A percentile compares a stretch with the other conserved stretches of the same genome.
These are phyloP conservation scores for Podospora pseudocomata DNA, from an alignment of 495 filamentous ascomycete genomes.

Conservation along the genomic window DNA sequence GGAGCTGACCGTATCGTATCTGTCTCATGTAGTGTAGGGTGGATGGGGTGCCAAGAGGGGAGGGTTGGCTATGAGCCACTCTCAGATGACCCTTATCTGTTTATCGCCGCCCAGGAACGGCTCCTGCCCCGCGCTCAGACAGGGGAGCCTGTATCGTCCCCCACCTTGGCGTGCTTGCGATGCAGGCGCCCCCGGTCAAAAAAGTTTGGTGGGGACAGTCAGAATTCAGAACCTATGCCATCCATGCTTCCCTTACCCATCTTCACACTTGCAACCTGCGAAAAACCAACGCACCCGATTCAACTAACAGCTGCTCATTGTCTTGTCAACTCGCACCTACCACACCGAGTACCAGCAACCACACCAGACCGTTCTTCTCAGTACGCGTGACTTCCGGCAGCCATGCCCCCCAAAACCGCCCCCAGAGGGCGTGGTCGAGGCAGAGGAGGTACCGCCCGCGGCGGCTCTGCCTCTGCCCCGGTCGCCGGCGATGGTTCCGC, in stretches of 20 bases:
- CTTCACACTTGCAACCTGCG: background rate
- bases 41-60: background rate
- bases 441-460: constrained; percentile 17
- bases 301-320: background rate
- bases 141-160: background rate
- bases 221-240: background rate
- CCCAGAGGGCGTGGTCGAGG: constrained; percentile 19
- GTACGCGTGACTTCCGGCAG: background rate
- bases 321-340: background rate
- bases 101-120: background rate
- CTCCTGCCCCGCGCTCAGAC: background rate
- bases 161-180: background rate
- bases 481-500: background rate
- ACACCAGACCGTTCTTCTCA: background rate
- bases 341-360: background rate
- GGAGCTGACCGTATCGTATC: background rate
- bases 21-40: background rate
- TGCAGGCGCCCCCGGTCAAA: background rate
- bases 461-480: constrained; percentile 13
- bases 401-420: constrained; percentile 19
- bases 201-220: background rate
- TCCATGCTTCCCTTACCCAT: background rate
- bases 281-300: background rate
- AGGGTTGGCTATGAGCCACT: background rate
- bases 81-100: background rate